Percentiles rank a stretch among this genome's conserved stretches.
Evolutionary conservation across 192 early-diverging fungal genomes (phyloP).

Genomic region (Allomyces macrogynus): DNA sequence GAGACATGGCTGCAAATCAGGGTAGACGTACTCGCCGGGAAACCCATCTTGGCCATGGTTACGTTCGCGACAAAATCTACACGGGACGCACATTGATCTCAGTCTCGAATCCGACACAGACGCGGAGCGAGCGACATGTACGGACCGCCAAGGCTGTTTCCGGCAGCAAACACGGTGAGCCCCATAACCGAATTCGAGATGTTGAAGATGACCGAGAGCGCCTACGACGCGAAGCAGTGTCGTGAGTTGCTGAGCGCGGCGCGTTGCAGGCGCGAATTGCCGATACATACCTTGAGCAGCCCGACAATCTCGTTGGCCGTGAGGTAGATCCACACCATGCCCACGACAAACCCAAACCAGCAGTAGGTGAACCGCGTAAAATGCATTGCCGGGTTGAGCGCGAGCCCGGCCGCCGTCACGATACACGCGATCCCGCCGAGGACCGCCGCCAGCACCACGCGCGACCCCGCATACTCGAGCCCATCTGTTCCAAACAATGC

Average conservation of each 20-base stretch:
- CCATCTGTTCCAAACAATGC: no score
- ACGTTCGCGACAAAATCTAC: constrained; percentile 84
- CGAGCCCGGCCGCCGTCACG: no score
- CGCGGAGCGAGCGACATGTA: background rate
- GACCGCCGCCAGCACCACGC: no score
- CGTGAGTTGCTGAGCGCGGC: background rate
- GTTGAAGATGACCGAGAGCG: constrained; percentile 54
- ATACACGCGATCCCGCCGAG: no score
- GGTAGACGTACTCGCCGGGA: constrained; percentile 34
- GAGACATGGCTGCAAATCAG: no score
- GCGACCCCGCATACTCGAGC: no score
- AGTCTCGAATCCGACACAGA: background rate
- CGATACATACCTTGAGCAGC: constrained; percentile 31
- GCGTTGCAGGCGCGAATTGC: no score
- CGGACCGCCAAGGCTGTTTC: constrained; percentile 20
- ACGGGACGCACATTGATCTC: constrained; percentile 29
- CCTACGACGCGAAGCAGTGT: constrained; percentile 9
- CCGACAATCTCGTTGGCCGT: constrained; percentile 80
- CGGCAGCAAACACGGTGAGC: constrained; percentile 68
- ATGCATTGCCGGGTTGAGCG: no score
- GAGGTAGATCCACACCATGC: constrained; percentile 68
- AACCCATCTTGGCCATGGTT: constrained; percentile 75
- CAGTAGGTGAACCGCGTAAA: constrained; percentile 2
- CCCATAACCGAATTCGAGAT: constrained; percentile 65
- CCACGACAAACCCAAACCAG: constrained; percentile 53